Conservation (phyloP, 176 grass and related monocot genomes). For the Olyra latifolia region DNA sequence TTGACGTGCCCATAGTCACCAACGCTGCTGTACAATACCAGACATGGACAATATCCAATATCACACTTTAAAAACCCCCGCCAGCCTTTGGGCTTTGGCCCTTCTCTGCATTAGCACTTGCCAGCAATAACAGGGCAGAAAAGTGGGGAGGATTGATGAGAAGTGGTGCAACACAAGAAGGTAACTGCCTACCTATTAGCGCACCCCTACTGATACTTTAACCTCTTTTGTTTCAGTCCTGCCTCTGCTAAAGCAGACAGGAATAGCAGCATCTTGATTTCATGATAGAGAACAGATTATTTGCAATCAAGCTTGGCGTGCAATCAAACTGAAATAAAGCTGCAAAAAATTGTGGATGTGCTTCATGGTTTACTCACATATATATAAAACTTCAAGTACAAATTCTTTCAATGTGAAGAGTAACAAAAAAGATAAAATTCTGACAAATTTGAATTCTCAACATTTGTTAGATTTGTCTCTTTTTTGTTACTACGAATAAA, state of each 20-base stretch:
- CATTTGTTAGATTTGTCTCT: too few species aligned
- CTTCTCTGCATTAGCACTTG: constrained; percentile 13
- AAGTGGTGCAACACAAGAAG: constrained; percentile 16
- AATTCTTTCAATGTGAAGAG: too few species aligned
- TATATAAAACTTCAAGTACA: too few species aligned
- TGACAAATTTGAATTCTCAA: too few species aligned
- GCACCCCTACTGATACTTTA: not conserved
- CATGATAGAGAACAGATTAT: not conserved
- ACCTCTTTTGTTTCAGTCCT: constrained; percentile 12
- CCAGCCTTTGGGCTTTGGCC: not conserved
- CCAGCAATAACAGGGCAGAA: constrained; percentile 16
- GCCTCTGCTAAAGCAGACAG: not conserved
- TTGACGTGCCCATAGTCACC: not conserved
- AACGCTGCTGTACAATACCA: not conserved
- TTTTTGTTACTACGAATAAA: too few species aligned
- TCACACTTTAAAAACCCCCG: not conserved
- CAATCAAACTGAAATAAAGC: too few species aligned
- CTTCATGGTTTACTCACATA: too few species aligned
- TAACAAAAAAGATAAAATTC: too few species aligned
- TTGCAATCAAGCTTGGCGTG: too few species aligned
- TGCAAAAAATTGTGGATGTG: too few species aligned
- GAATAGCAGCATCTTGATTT: not conserved
- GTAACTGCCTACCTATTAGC: not conserved
- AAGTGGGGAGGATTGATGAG: not conserved
- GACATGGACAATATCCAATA: not conserved